phyloP scores from a whole-genome alignment of 768 basidiomycete genomes.

The Suillus lakei region DNA sequence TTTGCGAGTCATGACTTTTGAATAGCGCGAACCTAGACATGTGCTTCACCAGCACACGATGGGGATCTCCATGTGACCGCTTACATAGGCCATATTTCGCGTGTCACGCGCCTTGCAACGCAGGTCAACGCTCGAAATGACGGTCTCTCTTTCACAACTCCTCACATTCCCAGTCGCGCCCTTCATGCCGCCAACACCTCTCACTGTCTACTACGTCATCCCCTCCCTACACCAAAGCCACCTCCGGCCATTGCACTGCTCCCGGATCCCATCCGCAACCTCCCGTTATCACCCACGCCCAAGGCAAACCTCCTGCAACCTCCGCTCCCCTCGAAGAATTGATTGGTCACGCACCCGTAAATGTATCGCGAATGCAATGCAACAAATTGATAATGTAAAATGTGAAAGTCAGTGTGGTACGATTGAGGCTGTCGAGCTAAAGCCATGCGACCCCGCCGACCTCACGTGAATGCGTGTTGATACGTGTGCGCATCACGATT shows the following conservation, averaged over 20 bases:
- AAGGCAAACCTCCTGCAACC: background rate
- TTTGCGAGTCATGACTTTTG: background rate
- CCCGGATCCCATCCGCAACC: too few species aligned
- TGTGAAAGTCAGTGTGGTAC: background rate
- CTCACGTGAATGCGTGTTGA: background rate
- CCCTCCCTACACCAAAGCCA: too few species aligned
- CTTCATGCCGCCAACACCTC: too few species aligned
- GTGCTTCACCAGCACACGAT: background rate
- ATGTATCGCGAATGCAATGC: background rate
- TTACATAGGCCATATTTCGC: background rate
- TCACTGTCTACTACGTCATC: too few species aligned
- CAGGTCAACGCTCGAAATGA: background rate
- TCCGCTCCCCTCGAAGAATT: background rate
- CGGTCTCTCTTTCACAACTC: background rate
- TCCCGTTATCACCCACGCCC: too few species aligned
- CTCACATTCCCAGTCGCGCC: background rate
- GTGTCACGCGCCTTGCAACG: too few species aligned
- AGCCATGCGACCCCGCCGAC: background rate
- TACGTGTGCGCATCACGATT: background rate
- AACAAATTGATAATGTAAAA: background rate
- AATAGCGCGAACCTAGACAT: background rate
- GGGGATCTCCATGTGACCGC: background rate
- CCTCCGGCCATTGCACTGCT: too few species aligned
- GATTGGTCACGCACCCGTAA: background rate
- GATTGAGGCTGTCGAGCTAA: background rate